These are phyloP conservation scores for Leccinellum albellum DNA, from an alignment of 768 basidiomycete species.

Conservation along the genomic window DNA sequence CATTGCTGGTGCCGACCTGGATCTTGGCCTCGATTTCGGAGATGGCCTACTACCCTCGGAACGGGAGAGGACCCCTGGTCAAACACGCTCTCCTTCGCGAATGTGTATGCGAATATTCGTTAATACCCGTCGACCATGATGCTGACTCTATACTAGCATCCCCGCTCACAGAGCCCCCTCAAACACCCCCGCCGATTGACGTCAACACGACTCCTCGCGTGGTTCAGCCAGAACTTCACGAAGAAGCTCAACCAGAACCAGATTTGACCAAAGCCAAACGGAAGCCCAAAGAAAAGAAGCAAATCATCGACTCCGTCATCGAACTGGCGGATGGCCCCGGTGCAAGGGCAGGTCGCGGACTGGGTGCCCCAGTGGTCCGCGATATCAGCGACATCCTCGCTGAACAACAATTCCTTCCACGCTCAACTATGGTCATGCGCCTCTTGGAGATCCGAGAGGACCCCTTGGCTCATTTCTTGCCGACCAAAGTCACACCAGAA, in stretches of 20 bases:
- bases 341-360: constrained; percentile 51
- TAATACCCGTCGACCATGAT: neutral
- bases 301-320: constrained; percentile 86
- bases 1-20: constrained; percentile 53
- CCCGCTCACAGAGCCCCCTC: constrained; percentile 69
- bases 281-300: constrained; percentile 72
- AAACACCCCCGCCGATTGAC: constrained; percentile 70
- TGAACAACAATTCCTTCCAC: constrained; percentile 81
- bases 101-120: constrained; percentile 53
- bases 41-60: constrained; percentile 43
- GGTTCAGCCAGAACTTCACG: constrained; percentile 38
- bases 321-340: constrained; percentile 71
- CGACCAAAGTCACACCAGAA: constrained; percentile 68
- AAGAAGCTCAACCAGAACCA: constrained; percentile 30
- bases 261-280: constrained; percentile 41
- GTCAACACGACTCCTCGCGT: constrained; percentile 47
- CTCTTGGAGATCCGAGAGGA: constrained; percentile 83
- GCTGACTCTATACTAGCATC: constrained; percentile 48
- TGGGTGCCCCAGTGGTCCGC: constrained; percentile 50
- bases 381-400: constrained; percentile 71
- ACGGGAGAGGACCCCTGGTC: constrained; percentile 52
- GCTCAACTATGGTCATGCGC: constrained; percentile 80
- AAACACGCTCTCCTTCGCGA: constrained; percentile 60
- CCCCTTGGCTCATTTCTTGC: constrained; percentile 81
- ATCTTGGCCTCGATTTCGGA: constrained; percentile 69